A percentile compares a stretch with the other conserved stretches of the same genome.
Evolutionary conservation across 1,284 basidiomycete species (phyloP).

Genomic region (Naganishia liquefaciens): DNA sequence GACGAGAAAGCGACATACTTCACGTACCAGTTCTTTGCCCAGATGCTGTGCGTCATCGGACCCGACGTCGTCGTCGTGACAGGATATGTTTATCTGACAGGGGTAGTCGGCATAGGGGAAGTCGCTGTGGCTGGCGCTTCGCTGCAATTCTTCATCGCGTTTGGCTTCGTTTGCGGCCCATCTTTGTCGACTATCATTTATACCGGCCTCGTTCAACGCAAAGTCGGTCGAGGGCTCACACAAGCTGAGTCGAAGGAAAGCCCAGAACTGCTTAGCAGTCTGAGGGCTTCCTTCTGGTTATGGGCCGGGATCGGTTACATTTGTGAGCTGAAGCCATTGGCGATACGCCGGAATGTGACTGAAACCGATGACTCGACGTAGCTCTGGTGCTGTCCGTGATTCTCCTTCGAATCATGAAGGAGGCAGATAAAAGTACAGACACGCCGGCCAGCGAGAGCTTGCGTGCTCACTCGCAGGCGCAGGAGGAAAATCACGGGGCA

Average conservation of each 20-base stretch:
- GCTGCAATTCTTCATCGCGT: constrained; percentile 4
- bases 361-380: background rate
- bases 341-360: background rate
- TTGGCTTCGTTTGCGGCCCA: constrained; percentile 4
- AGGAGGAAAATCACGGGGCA: too few species aligned
- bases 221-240: background rate
- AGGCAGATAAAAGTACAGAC: background rate
- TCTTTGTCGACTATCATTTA: constrained; percentile 10
- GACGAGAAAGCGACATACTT: background rate
- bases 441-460: too few species aligned
- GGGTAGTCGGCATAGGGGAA: constrained; percentile 1
- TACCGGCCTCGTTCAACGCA: constrained; percentile 6
- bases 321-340: background rate
- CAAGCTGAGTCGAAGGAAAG: constrained; percentile 13
- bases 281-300: constrained; percentile 12
- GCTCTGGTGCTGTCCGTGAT: background rate
- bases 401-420: background rate
- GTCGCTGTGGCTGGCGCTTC: constrained; percentile 13
- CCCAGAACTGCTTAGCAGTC: background rate
- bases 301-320: constrained; percentile 2
- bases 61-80: background rate
- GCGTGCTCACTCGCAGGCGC: too few species aligned
- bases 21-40: constrained; percentile 10
- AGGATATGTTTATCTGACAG: constrained; percentile 1
- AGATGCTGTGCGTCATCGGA: background rate